Conservation (phyloP, 441 rosid species). For the Corymbia calophylla region DNA sequence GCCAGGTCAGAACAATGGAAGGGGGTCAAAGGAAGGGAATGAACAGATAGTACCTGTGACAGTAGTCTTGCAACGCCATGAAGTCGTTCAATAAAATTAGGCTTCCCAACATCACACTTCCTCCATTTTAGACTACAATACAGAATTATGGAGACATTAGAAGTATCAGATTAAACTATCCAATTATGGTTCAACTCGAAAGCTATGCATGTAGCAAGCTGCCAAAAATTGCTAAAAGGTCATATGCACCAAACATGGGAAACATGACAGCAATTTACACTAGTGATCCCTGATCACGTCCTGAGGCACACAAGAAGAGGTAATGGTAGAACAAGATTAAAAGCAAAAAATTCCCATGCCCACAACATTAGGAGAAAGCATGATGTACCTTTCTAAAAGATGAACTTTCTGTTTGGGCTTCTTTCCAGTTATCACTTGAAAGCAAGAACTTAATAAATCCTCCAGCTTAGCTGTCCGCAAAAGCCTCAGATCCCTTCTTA, state of each 20-base stretch:
- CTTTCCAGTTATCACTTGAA: conserved; percentile 48
- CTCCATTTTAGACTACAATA: conserved; percentile 62
- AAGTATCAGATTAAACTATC: background rate
- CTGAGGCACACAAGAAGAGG: background rate
- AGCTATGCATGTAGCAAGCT: background rate
- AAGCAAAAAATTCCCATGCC: background rate
- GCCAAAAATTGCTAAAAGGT: background rate
- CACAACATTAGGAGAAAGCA: background rate
- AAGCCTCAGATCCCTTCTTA: conserved; percentile 80
- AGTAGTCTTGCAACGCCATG: conserved; percentile 68
- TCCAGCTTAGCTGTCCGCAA: conserved; percentile 56
- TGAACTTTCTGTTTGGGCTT: conserved; percentile 60
- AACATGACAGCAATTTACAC: background rate
- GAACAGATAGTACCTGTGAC: conserved; percentile 42
- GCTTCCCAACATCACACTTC: conserved; percentile 40
- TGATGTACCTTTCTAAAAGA: conserved; percentile 66
- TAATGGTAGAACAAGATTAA: background rate
- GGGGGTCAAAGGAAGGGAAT: background rate
- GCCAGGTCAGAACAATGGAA: background rate
- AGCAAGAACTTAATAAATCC: conserved; percentile 53
- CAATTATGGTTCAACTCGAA: background rate
- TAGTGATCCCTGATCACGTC: background rate
- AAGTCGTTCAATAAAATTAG: conserved; percentile 71
- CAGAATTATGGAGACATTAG: background rate
- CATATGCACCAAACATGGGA: background rate